Evolutionary conservation across 2,329 filamentous ascomycete genomes (phyloP), one percentile per base, ranked within the genome.

Genomic region (Elsinoe ampelina): DNA sequence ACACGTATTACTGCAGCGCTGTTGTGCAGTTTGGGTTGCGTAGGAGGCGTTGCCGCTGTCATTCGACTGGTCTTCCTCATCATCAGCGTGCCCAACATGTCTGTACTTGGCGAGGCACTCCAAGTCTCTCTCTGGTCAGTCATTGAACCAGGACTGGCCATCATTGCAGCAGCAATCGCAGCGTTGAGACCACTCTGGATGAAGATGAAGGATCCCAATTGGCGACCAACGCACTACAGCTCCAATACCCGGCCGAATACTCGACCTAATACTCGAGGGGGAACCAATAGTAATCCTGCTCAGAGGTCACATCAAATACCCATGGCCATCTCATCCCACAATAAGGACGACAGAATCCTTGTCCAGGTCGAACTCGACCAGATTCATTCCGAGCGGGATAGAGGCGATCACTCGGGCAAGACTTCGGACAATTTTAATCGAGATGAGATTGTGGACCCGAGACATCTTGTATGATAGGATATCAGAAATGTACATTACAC

Each of bases 121-220:
- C 58, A 63, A 26, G 58, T 67, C 12, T 62, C 61, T 19, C 63
- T 68, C 36, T 66, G 64, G 63, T 65, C 65, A 1, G 62, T 63
- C 41, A 58, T 66, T 35, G 70, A 72, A 58, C 63, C 63, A n/a
- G 68, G 68, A n/a, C 59, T 71, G 5, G 68, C 66, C 17, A 67
- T 70, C 10, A 63, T 63, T 11, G 68, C 69, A 17, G 65, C 67
- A 3, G 67, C 66, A 2, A 57, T 69, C 8, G 65, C 67, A 5
- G 66, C 68, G 1, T 58, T 70, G 26, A 63, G 67, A 15, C 68
- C 70, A 1, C 58, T 72, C 6, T 66, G 22, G 41, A 56, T 34
- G 36, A 45, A 19, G 38, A 34, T 47, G 13, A 42, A 26, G 52
- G 38, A 55, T 30, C 26, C 52, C 8, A 22, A 51, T 13, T 51